A percentile compares a stretch with the other conserved stretches of the same genome.
Conservation (phyloP, 2,329 filamentous ascomycete genomes). For the Penicillium brevicompactum region DNA sequence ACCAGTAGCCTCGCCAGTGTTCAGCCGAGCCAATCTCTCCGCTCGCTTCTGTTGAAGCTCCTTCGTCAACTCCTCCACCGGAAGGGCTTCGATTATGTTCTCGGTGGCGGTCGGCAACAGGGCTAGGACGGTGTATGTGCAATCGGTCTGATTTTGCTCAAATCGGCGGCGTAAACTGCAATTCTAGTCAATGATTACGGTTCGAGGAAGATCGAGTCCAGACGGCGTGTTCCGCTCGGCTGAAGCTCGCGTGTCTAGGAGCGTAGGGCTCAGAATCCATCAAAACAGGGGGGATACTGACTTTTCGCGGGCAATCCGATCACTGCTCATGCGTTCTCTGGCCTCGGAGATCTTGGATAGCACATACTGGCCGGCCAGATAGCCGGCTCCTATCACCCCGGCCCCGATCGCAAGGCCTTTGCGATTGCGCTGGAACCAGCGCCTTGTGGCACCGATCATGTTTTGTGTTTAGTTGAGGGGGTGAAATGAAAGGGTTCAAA, state of each 20-base stretch:
- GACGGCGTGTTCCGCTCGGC: slow-evolving; percentile 1
- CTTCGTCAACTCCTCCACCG: slow-evolving; percentile 89
- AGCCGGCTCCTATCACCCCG: slow-evolving; percentile 84
- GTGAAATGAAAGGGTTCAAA: neutral
- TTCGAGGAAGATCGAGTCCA: slow-evolving; percentile 9
- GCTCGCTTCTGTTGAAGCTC: slow-evolving; percentile 94
- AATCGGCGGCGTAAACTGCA: slow-evolving; percentile 87
- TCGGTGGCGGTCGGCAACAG: slow-evolving; percentile 88
- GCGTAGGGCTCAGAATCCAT: neutral
- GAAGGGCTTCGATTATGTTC: slow-evolving; percentile 82
- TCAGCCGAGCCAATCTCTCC: slow-evolving; percentile 64
- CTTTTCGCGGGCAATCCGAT: slow-evolving; percentile 97
- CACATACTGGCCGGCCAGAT: slow-evolving; percentile 91
- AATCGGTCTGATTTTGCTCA: slow-evolving; percentile 98
- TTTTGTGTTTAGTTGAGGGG: slow-evolving; percentile 14
- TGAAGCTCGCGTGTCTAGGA: slow-evolving; percentile 16
- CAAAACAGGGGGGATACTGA: slow-evolving; percentile 47
- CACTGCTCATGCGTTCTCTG: slow-evolving; percentile 93
- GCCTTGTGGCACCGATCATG: slow-evolving; percentile 74
- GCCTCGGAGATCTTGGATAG: slow-evolving; percentile 88
- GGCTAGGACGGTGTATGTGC: slow-evolving; percentile 95
- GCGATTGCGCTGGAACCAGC: slow-evolving; percentile 90
- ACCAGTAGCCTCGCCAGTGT: slow-evolving; percentile 56
- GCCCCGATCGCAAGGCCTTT: slow-evolving; percentile 86
- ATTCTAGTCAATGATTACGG: slow-evolving; percentile 15